Base-by-base conservation (phyloP, 2,329 filamentous ascomycete species). In the Fusarium subglutinans region DNA sequence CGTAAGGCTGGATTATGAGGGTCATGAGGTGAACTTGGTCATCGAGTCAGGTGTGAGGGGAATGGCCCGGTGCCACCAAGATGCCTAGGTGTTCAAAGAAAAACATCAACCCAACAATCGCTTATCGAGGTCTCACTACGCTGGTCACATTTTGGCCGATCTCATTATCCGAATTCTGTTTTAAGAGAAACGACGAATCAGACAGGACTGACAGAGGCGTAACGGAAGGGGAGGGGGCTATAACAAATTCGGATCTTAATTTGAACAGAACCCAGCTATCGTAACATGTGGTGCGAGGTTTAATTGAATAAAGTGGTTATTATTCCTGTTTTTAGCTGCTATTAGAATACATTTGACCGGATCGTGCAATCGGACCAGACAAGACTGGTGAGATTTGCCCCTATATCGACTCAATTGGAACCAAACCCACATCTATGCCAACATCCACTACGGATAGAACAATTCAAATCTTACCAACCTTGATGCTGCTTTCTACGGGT, bases 401-500 rank as follows among this genome's bases (percentile, higher is more conserved):
- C 33, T 53, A 6, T 26, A 37, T 37, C 33, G 33, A 37, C 13
- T 53, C 33, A 5, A 13, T 33, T 18, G n/a, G 18, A 37, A 37
- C n/a, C 50, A 53, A 37, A 22, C 13, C 13, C 50, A 26, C n/a
- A 10, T 37, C 50, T 18, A 24, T 35, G 17, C n/a, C n/a, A 20
- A 37, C 48, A 22, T 6, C 48, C 8, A 50, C 28, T 20, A 8
- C 6, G 17, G 3, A 37, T 20, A 51, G 17, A 26, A 18, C 8
- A 24, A 26, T 37, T 20, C n/a, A 53, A 26, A 11, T 26, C 24
- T 37, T 37, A 53, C n/a, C n/a, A 53, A 53, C 57, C 40, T 56
- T 30, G 53, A 70, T 43, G 53, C 57, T 65, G 30, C 43, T 30
- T 50, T 56, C 55, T 24, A 55, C 51, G n/a, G 26, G 47, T 66